phyloP scores from a whole-genome alignment of 2,329 filamentous ascomycete species.

The Clarireedia paspali region DNA sequence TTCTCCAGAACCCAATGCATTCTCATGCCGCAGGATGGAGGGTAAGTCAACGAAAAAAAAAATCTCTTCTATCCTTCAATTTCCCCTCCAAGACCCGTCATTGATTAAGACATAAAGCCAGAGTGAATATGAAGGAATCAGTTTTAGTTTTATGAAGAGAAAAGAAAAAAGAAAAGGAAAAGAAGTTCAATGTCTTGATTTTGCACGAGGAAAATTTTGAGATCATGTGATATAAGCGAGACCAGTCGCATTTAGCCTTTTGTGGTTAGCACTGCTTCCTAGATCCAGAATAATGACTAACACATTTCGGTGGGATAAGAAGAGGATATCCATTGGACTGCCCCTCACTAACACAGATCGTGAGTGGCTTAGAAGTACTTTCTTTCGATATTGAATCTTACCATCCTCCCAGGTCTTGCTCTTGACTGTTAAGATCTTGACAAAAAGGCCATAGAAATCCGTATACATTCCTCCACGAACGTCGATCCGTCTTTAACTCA shows the following conservation, averaged over 20 bases:
- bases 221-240: background rate
- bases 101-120: conserved; percentile 46
- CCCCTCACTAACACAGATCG: background rate
- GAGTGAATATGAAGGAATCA: conserved; percentile 57
- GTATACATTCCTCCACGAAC: background rate
- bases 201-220: background rate
- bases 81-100: conserved; percentile 60
- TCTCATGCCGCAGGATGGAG: conserved; percentile 40
- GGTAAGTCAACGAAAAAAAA: conserved; percentile 46
- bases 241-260: background rate
- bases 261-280: no score
- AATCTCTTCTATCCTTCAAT: conserved; percentile 54
- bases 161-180: conserved; percentile 14
- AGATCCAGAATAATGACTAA: no score
- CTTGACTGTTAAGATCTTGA: no score
- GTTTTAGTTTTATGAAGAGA: conserved; percentile 37
- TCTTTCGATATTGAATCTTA: background rate
- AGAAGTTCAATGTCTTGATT: no score
- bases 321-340: background rate
- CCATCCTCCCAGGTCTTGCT: no score
- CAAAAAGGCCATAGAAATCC: no score
- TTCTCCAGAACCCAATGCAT: conserved; percentile 29
- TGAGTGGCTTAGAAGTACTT: background rate
- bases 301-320: no score
- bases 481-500: background rate